Evolutionary conservation across 306 rosid genomes (phyloP).

Genomic region (Datisca glomerata): DNA sequence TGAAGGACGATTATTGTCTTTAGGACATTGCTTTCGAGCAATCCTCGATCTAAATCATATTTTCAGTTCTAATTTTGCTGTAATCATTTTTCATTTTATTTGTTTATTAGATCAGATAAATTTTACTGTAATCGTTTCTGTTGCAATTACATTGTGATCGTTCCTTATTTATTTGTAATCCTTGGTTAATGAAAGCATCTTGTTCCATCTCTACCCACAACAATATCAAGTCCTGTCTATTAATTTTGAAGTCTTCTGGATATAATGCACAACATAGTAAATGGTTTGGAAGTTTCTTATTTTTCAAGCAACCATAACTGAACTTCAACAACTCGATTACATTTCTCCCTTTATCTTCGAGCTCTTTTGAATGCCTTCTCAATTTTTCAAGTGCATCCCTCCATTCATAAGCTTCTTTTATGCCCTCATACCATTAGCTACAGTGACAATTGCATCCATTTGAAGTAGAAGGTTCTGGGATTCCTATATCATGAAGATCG

Average conservation of each 20-base stretch:
- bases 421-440: background rate
- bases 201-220: no score
- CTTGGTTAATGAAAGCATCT: no score
- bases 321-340: background rate
- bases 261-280: background rate
- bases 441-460: constrained; percentile 1
- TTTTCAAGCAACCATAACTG: background rate
- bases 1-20: no score
- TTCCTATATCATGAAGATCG: background rate
- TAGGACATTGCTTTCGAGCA: no score
- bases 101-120: no score
- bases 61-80: no score
- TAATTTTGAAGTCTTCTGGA: background rate
- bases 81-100: no score
- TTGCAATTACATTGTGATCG: no score
- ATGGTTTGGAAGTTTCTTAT: background rate
- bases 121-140: no score
- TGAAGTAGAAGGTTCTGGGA: background rate
- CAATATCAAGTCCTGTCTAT: background rate
- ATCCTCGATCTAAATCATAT: no score
- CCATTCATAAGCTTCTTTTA: background rate
- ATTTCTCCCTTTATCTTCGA: background rate
- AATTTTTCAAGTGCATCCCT: background rate
- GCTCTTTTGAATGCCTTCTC: background rate
- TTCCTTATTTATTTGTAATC: no score